Evolutionary conservation across 2,329 filamentous ascomycete species (phyloP), one percentile per base, ranked within the genome.

Genomic region (Ambrosiella beaveri): DNA sequence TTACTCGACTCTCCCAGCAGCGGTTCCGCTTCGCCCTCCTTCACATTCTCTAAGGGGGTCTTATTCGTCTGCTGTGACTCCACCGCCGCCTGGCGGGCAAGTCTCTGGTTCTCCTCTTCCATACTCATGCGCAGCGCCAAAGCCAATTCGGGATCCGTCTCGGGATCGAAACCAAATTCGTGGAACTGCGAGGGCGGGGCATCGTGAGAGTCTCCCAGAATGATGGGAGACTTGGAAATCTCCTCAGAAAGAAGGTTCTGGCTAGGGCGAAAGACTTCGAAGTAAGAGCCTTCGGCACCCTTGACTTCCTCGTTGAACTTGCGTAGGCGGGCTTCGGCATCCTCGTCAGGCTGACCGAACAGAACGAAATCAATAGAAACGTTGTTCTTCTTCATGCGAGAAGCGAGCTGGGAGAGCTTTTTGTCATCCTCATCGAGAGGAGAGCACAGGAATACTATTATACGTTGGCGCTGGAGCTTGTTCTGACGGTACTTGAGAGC

Each of bases 321-420:
- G 67, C 88, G 83, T 57, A 98, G 81, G 75, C 97, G 97, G 73
- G 93, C 91, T 69, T 86, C 81, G 58, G 86, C 86, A 64, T 95
- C 88, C 65, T 90, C 87, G 64, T 93, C 88, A 57, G 95, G 79
- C 65, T 98, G 91, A 64, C 93, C 93, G 66, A 98, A 98, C 52
- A 91, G 82, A 62, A 98, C 80, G 67, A 98, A 91, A 71, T 98
- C 93, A 67, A 98, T 87, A 62, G 84, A 87, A 61, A 95, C 87
- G 67, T 87, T 91, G 71, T 85, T 86, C 79, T 98, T 98, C 82
- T 97, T 97, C 89, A 97, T 94, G 75, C 93, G 94, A 76, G 93
- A 95, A 50, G 93, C 90, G 37, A 98, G 79, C 68, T 88, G 87
- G 62, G 90, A 80, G 55, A 98, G 81, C 57, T 85, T 82, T 74